These are phyloP conservation scores for Penicillium digitatum DNA, from an alignment of 2,329 filamentous ascomycete species.

Conservation along the genomic window DNA sequence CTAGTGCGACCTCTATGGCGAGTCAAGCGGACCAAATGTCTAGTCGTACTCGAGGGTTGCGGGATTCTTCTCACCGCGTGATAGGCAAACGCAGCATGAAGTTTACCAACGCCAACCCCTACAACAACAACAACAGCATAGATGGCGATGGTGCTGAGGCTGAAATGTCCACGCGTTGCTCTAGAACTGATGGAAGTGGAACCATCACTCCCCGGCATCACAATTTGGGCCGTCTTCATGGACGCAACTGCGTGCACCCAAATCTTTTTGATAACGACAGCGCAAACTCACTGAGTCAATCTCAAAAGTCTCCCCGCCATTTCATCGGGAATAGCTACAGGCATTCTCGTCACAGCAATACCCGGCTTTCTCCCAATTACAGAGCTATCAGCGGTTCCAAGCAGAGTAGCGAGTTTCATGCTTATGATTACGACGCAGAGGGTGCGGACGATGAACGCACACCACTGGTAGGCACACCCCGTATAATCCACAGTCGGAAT, in stretches of 20 bases:
- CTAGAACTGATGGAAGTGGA: slow-evolving; percentile 56
- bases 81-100: slow-evolving; percentile 92
- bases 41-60: slow-evolving; percentile 58
- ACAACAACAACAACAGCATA: slow-evolving; percentile 57
- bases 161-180: slow-evolving; percentile 57
- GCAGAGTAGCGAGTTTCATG: slow-evolving; percentile 60
- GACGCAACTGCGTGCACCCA: slow-evolving; percentile 63
- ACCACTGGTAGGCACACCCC: slow-evolving; percentile 66
- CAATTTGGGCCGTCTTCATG: slow-evolving; percentile 69
- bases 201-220: slow-evolving; percentile 65
- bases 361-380: slow-evolving; percentile 54
- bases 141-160: slow-evolving; percentile 66
- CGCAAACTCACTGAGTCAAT: slow-evolving; percentile 62
- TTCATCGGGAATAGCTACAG: slow-evolving; percentile 53
- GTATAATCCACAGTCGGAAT: slow-evolving; percentile 56
- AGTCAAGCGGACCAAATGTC: slow-evolving; percentile 47
- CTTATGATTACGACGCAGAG: slow-evolving; percentile 78
- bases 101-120: slow-evolving; percentile 66
- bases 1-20: slow-evolving; percentile 77
- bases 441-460: slow-evolving; percentile 84
- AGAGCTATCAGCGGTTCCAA: slow-evolving; percentile 46
- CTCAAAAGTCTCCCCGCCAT: slow-evolving; percentile 60
- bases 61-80: slow-evolving; percentile 61
- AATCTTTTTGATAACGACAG: slow-evolving; percentile 69
- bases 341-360: slow-evolving; percentile 66